Evolutionary conservation across 2,329 filamentous ascomycete species (phyloP), one percentile per base, ranked within the genome.

Genomic region (Clonostachys byssicola): DNA sequence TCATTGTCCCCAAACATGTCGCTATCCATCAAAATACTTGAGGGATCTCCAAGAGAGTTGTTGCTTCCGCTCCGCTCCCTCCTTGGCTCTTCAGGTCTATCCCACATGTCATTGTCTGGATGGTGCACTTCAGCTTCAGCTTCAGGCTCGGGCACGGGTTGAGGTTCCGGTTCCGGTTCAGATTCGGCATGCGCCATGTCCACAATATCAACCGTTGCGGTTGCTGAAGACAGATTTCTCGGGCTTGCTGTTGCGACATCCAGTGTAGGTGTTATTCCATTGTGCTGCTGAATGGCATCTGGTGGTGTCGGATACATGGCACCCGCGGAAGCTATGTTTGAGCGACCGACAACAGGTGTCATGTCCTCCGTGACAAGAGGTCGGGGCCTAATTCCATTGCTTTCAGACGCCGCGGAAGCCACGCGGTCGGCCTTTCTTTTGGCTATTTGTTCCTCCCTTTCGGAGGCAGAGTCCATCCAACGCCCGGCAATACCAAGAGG

Each of bases 261-360:
- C 46, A 83, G 71, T 2, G 77, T 77, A 5, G 80, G 77, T 1
- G 78, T 79, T 7, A 76, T 70, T 4, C 74, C 81, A 10, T 73
- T 63, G 3, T 67, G 64, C 45, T 73, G 72, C 39, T 81, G 81
- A 16, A 85, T 66, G 13, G 75, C 83, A 58, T 88, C 85, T 12
- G 86, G 86, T 3, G 86, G 86, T 6, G 86, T 89, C 9, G 83
- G 85, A 59, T 89, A 89, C 64, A 89, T 81, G 3, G 78, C 74
- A 40, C 78, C 77, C 20, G 71, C 65, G 6, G 68, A 64, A 12
- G 67, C 60, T 7, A 67, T 73, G 52, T 72, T 76, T 36, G 75
- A 65, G 54, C 78, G 70, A 51, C 79, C 72, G 7, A 78, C 67
- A 17, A 77, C 54, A 7, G 80, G 77, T 8, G 81, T 82, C 44